Evolutionary conservation across 257 asterid genomes (phyloP).

Genomic region (Striga asiatica): DNA sequence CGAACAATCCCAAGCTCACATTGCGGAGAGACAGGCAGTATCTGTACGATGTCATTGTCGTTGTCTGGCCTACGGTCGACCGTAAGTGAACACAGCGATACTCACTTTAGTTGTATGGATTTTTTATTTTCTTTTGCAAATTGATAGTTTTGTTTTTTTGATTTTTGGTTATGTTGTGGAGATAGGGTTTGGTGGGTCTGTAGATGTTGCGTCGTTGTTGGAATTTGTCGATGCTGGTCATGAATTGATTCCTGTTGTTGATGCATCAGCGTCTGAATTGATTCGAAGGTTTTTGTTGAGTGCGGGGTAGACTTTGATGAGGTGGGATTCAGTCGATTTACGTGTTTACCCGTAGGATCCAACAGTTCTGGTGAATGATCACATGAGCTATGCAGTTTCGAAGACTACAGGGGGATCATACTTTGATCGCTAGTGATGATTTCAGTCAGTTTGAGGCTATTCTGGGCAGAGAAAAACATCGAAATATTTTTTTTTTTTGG

Average conservation of each 20-base stretch:
- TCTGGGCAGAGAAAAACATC: constrained; percentile 51
- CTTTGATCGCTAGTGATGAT: constrained; percentile 56
- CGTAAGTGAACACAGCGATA: constrained; percentile 31
- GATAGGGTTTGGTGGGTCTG: constrained; percentile 69
- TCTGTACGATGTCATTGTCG: constrained; percentile 46
- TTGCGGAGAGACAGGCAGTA: constrained; percentile 67
- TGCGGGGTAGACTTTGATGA: constrained; percentile 89
- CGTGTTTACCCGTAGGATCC: no score
- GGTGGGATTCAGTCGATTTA: constrained; percentile 28
- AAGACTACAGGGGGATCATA: constrained; percentile 64
- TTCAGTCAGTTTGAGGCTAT: constrained; percentile 53
- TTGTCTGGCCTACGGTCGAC: constrained; percentile 55
- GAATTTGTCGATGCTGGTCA: constrained; percentile 78
- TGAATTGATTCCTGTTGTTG: constrained; percentile 69
- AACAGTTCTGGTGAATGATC: no score
- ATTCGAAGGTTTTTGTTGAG: constrained; percentile 66
- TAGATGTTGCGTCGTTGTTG: constrained; percentile 42
- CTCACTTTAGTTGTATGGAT: background rate
- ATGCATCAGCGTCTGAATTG: constrained; percentile 57
- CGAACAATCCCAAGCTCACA: constrained; percentile 65
- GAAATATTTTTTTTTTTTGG: constrained; percentile 37
- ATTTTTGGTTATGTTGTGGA: no score
- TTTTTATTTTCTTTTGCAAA: no score
- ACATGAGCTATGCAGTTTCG: background rate
- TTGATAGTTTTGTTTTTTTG: no score